These are phyloP conservation scores for Paecilomyces sp. DNA, from an alignment of 2,329 filamentous ascomycete species.

Conservation along the genomic window DNA sequence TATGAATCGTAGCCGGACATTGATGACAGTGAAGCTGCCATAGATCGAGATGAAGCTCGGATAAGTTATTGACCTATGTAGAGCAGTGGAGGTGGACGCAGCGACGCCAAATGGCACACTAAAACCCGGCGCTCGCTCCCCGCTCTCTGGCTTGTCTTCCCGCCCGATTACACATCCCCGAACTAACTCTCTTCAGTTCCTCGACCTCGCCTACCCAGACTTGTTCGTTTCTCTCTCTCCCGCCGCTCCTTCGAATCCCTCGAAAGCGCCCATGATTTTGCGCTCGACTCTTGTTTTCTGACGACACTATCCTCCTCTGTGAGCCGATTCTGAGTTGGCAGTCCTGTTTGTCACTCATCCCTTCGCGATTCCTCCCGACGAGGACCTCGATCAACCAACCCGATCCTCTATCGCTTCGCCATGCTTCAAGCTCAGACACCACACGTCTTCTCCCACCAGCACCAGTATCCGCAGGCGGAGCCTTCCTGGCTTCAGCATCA, in stretches of 20 bases:
- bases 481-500: slow-evolving; percentile 39
- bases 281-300: background rate
- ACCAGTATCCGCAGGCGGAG: slow-evolving; percentile 44
- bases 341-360: background rate
- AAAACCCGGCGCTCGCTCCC: background rate
- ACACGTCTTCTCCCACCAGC: slow-evolving; percentile 56
- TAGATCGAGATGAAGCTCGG: background rate
- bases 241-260: slow-evolving; percentile 14
- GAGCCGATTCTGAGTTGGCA: background rate
- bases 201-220: slow-evolving; percentile 28
- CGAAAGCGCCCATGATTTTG: background rate
- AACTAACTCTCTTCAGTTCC: slow-evolving; percentile 12
- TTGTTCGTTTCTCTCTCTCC: slow-evolving; percentile 17
- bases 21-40: background rate
- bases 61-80: background rate
- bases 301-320: background rate
- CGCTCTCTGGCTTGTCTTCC: slow-evolving; percentile 1
- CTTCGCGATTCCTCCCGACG: slow-evolving; percentile 3
- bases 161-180: slow-evolving; percentile 7
- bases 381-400: slow-evolving; percentile 4
- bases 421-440: slow-evolving; percentile 47
- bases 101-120: background rate
- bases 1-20: background rate
- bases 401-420: slow-evolving; percentile 24
- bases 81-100: background rate